A percentile compares a stretch with the other conserved stretches of the same genome.
These are phyloP conservation scores for Fusarium verrucosum DNA, from an alignment of 2,329 filamentous ascomycete species.

Conservation along the genomic window DNA sequence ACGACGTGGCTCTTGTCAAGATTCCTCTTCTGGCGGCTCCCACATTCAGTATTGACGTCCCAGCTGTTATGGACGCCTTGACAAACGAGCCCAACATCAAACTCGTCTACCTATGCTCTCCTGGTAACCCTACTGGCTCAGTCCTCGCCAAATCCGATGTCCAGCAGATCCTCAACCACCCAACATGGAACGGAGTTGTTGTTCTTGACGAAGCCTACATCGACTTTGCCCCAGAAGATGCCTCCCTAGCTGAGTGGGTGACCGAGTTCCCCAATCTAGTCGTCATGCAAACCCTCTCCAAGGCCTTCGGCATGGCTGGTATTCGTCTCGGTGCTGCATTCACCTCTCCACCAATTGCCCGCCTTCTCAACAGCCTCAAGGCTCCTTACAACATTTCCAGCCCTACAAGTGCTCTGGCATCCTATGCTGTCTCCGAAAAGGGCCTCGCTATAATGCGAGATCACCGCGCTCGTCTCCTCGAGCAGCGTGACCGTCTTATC, in stretches of 20 bases:
- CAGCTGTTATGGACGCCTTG: constrained; percentile 73
- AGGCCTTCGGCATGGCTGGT: constrained; percentile 94
- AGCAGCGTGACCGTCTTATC: constrained; percentile 81
- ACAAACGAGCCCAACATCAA: constrained; percentile 74
- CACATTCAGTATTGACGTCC: constrained; percentile 77
- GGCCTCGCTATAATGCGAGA: constrained; percentile 78
- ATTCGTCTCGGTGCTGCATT: constrained; percentile 92
- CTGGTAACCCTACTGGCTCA: constrained; percentile 91
- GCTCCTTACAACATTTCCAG: constrained; percentile 96
- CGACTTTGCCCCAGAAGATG: constrained; percentile 82
- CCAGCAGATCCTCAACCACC: constrained; percentile 78
- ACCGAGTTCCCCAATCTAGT: constrained; percentile 93
- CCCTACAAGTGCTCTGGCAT: constrained; percentile 84
- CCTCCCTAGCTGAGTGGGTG: constrained; percentile 91
- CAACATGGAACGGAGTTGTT: constrained; percentile 94
- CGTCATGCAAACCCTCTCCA: constrained; percentile 98
- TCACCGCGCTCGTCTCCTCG: constrained; percentile 75
- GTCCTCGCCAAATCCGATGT: constrained; percentile 81
- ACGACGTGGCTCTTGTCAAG: constrained; percentile 86
- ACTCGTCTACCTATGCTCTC: constrained; percentile 90
- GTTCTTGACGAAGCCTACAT: constrained; percentile 96
- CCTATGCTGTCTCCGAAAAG: constrained; percentile 71
- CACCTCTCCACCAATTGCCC: constrained; percentile 76
- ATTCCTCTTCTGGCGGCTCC: constrained; percentile 81
- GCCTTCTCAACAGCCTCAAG: constrained; percentile 88